Evolutionary conservation across 768 basidiomycete genomes (phyloP), one percentile per base, ranked within the genome.

Genomic region (Polyporus arcularius): DNA sequence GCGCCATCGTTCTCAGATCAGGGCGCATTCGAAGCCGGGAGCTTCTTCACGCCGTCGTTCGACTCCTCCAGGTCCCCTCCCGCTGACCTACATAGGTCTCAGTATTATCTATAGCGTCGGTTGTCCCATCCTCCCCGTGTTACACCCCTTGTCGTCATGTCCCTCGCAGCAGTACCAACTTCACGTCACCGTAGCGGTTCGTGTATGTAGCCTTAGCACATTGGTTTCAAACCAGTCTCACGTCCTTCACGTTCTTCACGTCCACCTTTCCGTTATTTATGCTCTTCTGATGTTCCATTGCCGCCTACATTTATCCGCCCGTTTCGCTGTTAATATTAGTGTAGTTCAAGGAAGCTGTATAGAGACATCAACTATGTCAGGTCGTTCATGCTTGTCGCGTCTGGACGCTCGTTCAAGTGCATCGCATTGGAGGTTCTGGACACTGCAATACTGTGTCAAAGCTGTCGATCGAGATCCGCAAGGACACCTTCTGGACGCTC

Each of bases 41-140:
- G 40, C 28, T 42, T 26, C 46, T 56, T 38, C 47, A 31, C 45
- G 16, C 31, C 47, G 46, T 50, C 43, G 6, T 18, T n/a, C 31
- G 42, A 45, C 18, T 38, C 40, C 38, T 50, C 49, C 71, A 75
- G 38, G 11, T 45, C 60, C 30, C 48, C 54, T 9, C 10, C 53
- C n/a, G n/a, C 61, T 10, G 61, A 62, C 35, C 28, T 58, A 16
- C 61, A 57, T 26, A 55, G 52, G 39, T 39, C 61, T 15, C 56
- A 55, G 14, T 46, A 52, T 18, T 58, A 58, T 41, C 16, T 62
- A 40, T 62, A 55, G 43, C 39, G 4, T 21, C 45, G n/a, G 26
- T 2, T 5, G 8, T 18, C 38, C 56, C 46, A 42, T 21, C 11
- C 52, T 15, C 8, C 50, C 2, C 50, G 12, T 26, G 46, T 48